Evolutionary conservation across 441 rosid species (phyloP).

Genomic region (Lagerstroemia fauriei): DNA sequence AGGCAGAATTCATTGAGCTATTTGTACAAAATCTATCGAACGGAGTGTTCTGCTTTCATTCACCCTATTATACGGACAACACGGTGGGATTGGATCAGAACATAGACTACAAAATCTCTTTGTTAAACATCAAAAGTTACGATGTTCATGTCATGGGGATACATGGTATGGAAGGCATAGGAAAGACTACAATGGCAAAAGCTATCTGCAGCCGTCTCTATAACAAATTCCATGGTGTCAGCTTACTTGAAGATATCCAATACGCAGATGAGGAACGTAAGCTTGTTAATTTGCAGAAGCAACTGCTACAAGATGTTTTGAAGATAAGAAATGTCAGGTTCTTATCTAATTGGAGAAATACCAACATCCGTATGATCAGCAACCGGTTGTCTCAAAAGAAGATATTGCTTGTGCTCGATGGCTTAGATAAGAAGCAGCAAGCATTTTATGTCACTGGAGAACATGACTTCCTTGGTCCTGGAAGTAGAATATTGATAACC

Average conservation of each 20-base stretch:
- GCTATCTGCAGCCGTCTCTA: background rate
- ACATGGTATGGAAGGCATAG: background rate
- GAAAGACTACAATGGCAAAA: background rate
- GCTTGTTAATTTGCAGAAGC: background rate
- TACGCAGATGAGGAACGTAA: background rate
- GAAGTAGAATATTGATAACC: background rate
- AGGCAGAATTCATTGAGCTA: slow-evolving; percentile 8
- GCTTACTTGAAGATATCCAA: background rate
- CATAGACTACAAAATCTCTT: background rate
- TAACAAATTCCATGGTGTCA: background rate
- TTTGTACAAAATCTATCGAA: background rate
- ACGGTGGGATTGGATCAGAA: background rate
- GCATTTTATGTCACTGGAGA: background rate
- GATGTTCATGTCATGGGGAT: slow-evolving; percentile 2
- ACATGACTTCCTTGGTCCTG: background rate
- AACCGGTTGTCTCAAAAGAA: background rate
- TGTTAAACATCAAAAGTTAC: too few species aligned
- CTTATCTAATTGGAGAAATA: background rate
- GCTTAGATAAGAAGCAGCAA: background rate
- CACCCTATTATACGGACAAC: background rate
- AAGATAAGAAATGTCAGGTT: background rate
- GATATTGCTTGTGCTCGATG: slow-evolving; percentile 8
- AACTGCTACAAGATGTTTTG: background rate
- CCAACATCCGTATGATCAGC: background rate
- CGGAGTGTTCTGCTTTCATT: background rate